These are phyloP conservation scores for Termitomyces sp. DNA, from an alignment of 768 basidiomycete genomes.

Conservation along the genomic window DNA sequence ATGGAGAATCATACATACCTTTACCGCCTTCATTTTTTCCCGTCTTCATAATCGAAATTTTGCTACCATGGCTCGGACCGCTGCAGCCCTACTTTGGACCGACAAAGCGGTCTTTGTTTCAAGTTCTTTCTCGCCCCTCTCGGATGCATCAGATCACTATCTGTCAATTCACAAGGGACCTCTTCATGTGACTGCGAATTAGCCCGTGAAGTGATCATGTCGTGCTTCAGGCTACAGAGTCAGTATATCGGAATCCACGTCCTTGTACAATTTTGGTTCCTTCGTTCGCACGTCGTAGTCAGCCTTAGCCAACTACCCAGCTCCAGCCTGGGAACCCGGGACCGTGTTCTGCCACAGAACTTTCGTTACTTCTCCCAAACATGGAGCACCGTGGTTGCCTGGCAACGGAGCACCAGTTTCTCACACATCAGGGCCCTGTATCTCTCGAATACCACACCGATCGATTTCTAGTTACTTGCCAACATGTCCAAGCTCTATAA, in stretches of 20 bases:
- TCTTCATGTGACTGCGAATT: neutral
- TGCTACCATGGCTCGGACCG: too few species aligned
- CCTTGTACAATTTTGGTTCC: neutral
- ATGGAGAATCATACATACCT: conserved; percentile 8
- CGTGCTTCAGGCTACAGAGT: neutral
- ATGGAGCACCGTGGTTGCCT: neutral
- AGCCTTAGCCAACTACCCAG: neutral
- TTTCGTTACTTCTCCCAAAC: neutral
- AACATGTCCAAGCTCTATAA: conserved; percentile 20
- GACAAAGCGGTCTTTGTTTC: neutral
- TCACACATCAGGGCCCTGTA: neutral
- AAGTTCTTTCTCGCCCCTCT: neutral
- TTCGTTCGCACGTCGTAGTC: too few species aligned
- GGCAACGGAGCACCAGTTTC: neutral
- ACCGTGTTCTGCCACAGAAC: neutral
- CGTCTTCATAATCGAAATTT: too few species aligned
- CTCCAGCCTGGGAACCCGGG: neutral
- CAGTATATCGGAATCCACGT: too few species aligned
- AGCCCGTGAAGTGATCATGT: neutral
- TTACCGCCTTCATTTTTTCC: neutral
- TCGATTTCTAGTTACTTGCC: neutral
- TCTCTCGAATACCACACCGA: neutral
- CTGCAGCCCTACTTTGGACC: neutral
- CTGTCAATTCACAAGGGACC: neutral
- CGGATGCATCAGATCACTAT: neutral